phyloP scores from a whole-genome alignment of 495 filamentous ascomycete species.

The Eremomyces bilateralis region DNA sequence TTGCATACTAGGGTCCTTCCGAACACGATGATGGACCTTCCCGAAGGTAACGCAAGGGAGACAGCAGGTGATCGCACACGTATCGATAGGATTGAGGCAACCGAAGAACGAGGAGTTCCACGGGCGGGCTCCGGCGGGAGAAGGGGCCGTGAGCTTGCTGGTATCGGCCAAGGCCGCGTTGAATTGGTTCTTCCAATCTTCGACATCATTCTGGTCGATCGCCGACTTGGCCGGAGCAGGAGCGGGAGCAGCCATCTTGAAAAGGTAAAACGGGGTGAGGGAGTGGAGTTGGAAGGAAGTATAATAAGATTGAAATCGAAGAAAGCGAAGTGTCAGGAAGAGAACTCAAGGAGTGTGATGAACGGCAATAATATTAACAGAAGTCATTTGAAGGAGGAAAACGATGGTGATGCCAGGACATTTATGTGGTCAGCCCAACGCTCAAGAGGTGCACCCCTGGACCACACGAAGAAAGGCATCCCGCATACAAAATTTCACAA shows the following conservation, averaged over 20 bases:
- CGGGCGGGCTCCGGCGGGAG: constrained; percentile 6
- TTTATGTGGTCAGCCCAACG: too few relatives aligned
- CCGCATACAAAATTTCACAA: too few relatives aligned
- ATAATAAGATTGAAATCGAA: too few relatives aligned
- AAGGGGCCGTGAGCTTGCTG: constrained; percentile 16
- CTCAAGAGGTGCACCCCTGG: too few relatives aligned
- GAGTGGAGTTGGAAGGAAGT: too few relatives aligned
- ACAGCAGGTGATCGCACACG: constrained; percentile 15
- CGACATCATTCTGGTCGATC: constrained; percentile 14
- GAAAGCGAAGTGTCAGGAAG: too few relatives aligned
- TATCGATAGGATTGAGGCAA: constrained; percentile 21
- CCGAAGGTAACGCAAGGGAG: constrained; percentile 26
- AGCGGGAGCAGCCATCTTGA: not conserved
- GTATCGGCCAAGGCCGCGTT: constrained; percentile 16
- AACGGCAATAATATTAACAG: too few relatives aligned
- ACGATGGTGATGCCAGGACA: too few relatives aligned
- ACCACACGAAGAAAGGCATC: too few relatives aligned
- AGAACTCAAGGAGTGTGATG: too few relatives aligned
- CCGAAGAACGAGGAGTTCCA: constrained; percentile 17
- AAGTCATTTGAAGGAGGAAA: too few relatives aligned
- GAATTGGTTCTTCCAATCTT: constrained; percentile 16
- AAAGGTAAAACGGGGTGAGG: too few relatives aligned
- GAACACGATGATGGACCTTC: constrained; percentile 24
- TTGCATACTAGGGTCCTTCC: constrained; percentile 19
- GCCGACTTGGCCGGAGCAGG: not conserved